Base-by-base conservation (phyloP, 2,329 filamentous ascomycete species). In the Pseudopithomyces chartarum region DNA sequence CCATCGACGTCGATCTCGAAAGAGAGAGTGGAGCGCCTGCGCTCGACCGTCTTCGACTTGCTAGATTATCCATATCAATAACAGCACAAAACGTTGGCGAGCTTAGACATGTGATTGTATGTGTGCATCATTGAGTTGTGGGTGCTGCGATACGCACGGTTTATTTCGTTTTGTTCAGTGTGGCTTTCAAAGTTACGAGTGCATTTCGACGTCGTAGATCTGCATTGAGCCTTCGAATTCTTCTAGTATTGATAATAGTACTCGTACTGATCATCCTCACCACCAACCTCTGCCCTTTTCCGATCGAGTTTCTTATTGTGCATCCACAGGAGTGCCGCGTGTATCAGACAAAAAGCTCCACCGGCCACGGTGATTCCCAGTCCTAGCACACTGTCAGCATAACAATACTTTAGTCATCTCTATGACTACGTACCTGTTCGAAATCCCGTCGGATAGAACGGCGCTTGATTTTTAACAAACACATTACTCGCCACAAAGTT, bases 401-500 rank as follows among this genome's bases (percentile, higher is more conserved):
- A 15, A 33, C 15, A n/a, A 1, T 15, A 13, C 12, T n/a, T 29
- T 29, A 4, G n/a, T 6, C 15, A 13, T 19, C 8, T 1, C 7
- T 12, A 12, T 13, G 4, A 12, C 23, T 17, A 38, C 32, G 29
- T 38, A 48, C 45, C 45, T 8, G 68, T 70, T 33, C 61, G 57
- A 49, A 69, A 73, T 6, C 66, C 69, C 3, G 65, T 68, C 0
- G 66, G 67, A 47, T 73, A 73, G 47, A 56, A 61, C 2, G 69
- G 69, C 32, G 61, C 58, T 47, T 73, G 65, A 1, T 33, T 50
- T 53, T 66, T 69, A 40, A 70, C 65, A 55, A 73, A 73, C 6
- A 71, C 67, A 40, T 73, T 73, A 2, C 57, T 81, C n/a, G 84
- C 82, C 0, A 86, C 74, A 40, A 87, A 84, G 12, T 84, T 84